Evolutionary conservation across 169 alveolate species (phyloP).

Genomic region (Eimeria falciformis): DNA sequence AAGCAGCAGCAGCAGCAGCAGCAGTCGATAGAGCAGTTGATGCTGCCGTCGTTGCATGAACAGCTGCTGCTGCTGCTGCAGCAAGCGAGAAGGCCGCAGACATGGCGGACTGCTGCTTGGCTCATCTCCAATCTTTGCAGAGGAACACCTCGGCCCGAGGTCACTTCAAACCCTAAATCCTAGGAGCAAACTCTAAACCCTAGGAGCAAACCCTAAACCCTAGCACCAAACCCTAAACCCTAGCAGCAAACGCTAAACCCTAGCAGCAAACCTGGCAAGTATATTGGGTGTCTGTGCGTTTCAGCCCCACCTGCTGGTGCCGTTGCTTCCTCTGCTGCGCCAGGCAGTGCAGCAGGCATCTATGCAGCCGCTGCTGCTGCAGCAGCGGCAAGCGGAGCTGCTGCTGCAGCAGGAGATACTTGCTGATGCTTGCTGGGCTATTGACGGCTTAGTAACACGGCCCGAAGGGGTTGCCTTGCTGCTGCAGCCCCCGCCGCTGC

Average conservation of each 20-base stretch:
- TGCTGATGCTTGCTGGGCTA: constrained; percentile 66
- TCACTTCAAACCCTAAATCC: not conserved
- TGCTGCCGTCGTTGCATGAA: constrained; percentile 49
- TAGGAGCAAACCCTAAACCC: not conserved
- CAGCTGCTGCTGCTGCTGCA: constrained; percentile 67
- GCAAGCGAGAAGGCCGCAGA: constrained; percentile 51
- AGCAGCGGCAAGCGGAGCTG: constrained; percentile 38
- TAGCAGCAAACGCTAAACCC: too few relatives aligned
- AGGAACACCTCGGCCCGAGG: constrained; percentile 71
- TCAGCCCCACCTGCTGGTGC: constrained; percentile 34
- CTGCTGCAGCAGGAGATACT: constrained; percentile 61
- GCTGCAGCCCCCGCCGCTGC: constrained; percentile 42
- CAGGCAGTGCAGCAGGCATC: constrained; percentile 35
- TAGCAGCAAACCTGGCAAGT: too few relatives aligned
- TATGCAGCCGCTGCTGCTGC: constrained; percentile 47
- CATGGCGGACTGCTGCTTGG: constrained; percentile 73
- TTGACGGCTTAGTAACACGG: constrained; percentile 58
- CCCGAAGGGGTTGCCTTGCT: constrained; percentile 62
- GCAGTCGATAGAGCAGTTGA: not conserved
- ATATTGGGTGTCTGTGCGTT: not conserved
- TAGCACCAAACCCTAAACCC: not conserved
- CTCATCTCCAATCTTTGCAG: constrained; percentile 65
- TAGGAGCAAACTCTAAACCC: constrained; percentile 12
- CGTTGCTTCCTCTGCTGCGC: constrained; percentile 44
- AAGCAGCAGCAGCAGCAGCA: not conserved